Percentiles rank a stretch among this genome's conserved stretches.
phyloP scores from a whole-genome alignment of 1,284 basidiomycete species.

The Cystobasidiaceae sp. region DNA sequence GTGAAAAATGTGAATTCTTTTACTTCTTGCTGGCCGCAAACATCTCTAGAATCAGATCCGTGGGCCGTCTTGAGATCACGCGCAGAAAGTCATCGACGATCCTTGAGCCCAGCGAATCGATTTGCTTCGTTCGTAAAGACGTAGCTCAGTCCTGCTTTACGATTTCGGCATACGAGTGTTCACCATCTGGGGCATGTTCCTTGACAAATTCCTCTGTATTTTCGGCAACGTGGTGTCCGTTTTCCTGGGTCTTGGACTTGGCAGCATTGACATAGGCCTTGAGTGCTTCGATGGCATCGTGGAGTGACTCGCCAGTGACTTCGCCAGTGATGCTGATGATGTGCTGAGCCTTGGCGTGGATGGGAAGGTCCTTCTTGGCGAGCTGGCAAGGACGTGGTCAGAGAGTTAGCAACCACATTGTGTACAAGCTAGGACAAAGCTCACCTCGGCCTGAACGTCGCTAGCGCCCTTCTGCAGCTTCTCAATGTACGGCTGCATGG shows the following conservation, averaged over 20 bases:
- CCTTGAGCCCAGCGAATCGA: no score
- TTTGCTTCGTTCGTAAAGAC: no score
- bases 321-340: conserved; percentile 28
- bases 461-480: conserved; percentile 26
- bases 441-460: conserved; percentile 29
- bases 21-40: no score
- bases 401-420: background rate
- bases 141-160: no score
- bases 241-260: conserved; percentile 3
- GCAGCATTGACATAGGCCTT: conserved; percentile 2
- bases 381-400: conserved; percentile 1
- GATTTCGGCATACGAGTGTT: conserved; percentile 22
- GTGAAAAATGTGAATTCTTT: no score
- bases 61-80: no score
- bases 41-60: no score
- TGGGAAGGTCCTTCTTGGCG: conserved; percentile 20
- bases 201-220: conserved; percentile 24
- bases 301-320: conserved; percentile 20
- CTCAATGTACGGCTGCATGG: conserved; percentile 28
- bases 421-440: background rate
- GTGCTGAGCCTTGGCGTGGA: conserved; percentile 20
- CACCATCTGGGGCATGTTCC: conserved; percentile 22
- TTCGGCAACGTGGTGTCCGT: conserved; percentile 23
- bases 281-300: conserved; percentile 26
- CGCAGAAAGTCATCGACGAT: no score